Evolutionary conservation across 345 rosid genomes (phyloP), one percentile per base, ranked within the genome.

Genomic region (Arabidopsis arenosa): DNA sequence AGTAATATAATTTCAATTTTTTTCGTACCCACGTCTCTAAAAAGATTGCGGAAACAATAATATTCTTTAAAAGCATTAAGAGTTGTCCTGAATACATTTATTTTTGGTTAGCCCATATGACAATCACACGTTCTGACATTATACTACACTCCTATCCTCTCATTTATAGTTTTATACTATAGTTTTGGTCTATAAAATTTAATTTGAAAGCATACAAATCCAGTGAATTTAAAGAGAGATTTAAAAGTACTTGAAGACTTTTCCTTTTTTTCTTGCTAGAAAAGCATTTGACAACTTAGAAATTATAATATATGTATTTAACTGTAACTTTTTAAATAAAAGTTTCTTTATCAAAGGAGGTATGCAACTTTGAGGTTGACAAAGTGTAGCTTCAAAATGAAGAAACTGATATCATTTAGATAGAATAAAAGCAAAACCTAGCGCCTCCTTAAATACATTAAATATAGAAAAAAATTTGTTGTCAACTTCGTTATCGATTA

Each of bases 321-420:
- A 51, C 41, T 17, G 23, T 6, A 59, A 51, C 41, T 52, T 33
- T 21, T 18, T 3, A 43, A 41, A 51, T 58, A 33, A 66, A 76
- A 67, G 74, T 60, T 44, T 72, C 78, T 78, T 78, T 78, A 62
- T 13, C 15, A 73, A 73, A 78, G 63, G 70, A 73, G 52, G 48
- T 71, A 64, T 40, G 61, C 76, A 63, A 71, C 80, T 77, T 70
- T 71, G 72, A 64, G 80, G 74, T 78, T 78, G 78, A 78, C 81
- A 73, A 78, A 72, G 67, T 78, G 69, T 78, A 78, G 70, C 81
- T 78, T 78, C 81, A 66, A 73, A 66, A 59, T 60, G 81, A 78
- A 78, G 81, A 73, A 78, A 78, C 78, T 73, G 44, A 66, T 33
- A 78, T 73, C 70, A 73, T 67, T 77, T 67, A 66, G 69, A 72